Base-by-base conservation (phyloP, 2,329 filamentous ascomycete species). In the Colletotrichum godetiae region DNA sequence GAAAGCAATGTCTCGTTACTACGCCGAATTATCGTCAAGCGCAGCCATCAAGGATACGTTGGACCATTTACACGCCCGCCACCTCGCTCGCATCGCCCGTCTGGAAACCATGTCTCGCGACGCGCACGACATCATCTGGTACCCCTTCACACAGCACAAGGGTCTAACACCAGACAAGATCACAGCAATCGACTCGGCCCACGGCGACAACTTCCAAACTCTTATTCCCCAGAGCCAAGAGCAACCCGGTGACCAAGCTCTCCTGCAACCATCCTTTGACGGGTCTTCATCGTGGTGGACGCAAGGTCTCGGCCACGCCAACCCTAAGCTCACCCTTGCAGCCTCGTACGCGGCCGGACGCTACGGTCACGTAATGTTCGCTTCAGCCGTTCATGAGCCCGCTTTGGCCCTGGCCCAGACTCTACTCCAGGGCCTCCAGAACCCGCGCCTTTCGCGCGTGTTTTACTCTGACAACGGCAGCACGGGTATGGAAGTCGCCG, bases 281-380 rank as follows among this genome's bases (percentile, higher is more conserved):
- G 94, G 92, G 2, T 97, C 94, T 0, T 94, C 94, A 1, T 96
- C 94, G 0, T 97, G 95, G 94, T 97, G 95, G 94, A 97, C 94
- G 0, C 95, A 97, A 81, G 94, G 94, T 2, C 87, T 97, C 0
- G 94, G 95, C 1, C 95, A 97, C 76, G 93, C 92, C 6, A 95
- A 94, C 76, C 89, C 94, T 0, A 84, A 87, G 0, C 85, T 97
- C 1, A 89, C 93, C 0, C 88, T 97, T 1, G 91, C 93, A 0
- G 94, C 94, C 2, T 93, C 94, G 0, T 92, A 97, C 78, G 94
- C 95, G 0, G 93, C 94, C 1, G 94, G 94, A 8, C 88, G 94
- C 33, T 97, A 97, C 78, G 94, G 94, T 0, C 94, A 97, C 81
- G 93, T 97, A 76, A 97, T 97, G 93, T 97, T 97, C 78, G 93